These are phyloP conservation scores for Ophiosphaerella herpotricha DNA, from an alignment of 2,329 filamentous ascomycete genomes.

Conservation along the genomic window DNA sequence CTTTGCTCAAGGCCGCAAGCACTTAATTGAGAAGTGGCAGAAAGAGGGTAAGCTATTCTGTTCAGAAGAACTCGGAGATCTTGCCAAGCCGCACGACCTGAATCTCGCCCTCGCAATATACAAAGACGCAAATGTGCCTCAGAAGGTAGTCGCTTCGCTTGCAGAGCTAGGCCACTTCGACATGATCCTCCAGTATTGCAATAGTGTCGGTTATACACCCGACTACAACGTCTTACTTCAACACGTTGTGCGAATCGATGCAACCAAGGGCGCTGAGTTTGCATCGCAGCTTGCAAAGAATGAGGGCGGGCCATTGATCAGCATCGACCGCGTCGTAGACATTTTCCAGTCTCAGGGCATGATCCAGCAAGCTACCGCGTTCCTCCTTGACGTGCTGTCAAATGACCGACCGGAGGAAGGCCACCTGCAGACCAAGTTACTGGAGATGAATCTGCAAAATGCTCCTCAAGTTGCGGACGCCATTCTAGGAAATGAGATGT, in stretches of 20 bases:
- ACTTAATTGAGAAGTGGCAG: constrained; percentile 97
- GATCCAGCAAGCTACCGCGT: constrained; percentile 97
- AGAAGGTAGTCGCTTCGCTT: constrained; percentile 94
- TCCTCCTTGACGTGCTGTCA: constrained; percentile 92
- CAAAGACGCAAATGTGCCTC: constrained; percentile 83
- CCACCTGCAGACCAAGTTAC: constrained; percentile 86
- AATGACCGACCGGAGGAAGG: constrained; percentile 94
- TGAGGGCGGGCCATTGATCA: constrained; percentile 83
- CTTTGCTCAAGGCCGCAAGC: constrained; percentile 89
- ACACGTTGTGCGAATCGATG: constrained; percentile 80
- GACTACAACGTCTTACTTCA: constrained; percentile 92
- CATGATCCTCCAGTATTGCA: constrained; percentile 90
- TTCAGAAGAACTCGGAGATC: constrained; percentile 94
- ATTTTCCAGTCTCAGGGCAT: constrained; percentile 98
- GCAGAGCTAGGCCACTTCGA: constrained; percentile 97
- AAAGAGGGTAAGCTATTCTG: constrained; percentile 93
- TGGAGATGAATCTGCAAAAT: constrained; percentile 98
- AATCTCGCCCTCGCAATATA: constrained; percentile 88
- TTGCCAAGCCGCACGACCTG: constrained; percentile 87
- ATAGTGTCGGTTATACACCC: constrained; percentile 85
- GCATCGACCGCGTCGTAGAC: constrained; percentile 92
- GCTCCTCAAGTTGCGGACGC: constrained; percentile 97
- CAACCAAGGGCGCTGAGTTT: constrained; percentile 93
- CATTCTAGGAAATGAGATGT: constrained; percentile 98
- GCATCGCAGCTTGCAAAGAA: constrained; percentile 90